phyloP scores from a whole-genome alignment of 2,329 filamentous ascomycete species.

The Acarospora socialis region DNA sequence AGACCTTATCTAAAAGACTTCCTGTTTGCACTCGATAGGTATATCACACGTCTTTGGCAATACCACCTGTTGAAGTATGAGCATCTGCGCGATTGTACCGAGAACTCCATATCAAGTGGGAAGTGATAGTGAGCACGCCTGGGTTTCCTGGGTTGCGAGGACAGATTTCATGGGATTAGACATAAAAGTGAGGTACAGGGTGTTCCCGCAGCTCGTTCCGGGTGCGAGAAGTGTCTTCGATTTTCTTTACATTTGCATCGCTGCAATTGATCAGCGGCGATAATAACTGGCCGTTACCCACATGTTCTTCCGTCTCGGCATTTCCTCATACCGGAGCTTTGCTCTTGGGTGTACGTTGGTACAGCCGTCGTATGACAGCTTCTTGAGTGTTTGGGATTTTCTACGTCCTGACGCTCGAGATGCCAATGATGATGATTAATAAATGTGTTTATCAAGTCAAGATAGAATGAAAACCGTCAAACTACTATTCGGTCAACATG shows the following conservation, averaged over 20 bases:
- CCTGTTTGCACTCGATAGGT: conserved; percentile 1
- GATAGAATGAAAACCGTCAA: too few relatives aligned
- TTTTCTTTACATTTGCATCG: neutral
- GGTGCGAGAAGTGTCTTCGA: neutral
- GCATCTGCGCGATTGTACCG: neutral
- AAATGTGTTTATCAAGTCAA: neutral
- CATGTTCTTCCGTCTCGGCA: neutral
- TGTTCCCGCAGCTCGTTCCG: neutral
- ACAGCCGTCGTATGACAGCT: neutral
- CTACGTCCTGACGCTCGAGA: neutral
- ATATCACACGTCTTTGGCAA: neutral
- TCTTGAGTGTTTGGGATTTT: neutral
- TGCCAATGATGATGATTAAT: neutral
- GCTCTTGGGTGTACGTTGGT: neutral
- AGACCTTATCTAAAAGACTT: conserved; percentile 19
- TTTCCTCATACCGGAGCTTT: neutral
- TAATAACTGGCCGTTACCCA: neutral
- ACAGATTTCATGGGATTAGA: neutral
- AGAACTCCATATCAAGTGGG: neutral
- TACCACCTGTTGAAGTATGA: neutral
- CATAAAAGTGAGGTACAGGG: too few relatives aligned
- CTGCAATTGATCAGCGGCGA: neutral
- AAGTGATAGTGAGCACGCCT: conserved; percentile 1
- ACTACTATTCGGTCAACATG: too few relatives aligned
- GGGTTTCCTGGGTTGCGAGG: neutral